Evolutionary conservation across 2,329 filamentous ascomycete genomes (phyloP), one percentile per base, ranked within the genome.

Genomic region (Remersonia thermophila): DNA sequence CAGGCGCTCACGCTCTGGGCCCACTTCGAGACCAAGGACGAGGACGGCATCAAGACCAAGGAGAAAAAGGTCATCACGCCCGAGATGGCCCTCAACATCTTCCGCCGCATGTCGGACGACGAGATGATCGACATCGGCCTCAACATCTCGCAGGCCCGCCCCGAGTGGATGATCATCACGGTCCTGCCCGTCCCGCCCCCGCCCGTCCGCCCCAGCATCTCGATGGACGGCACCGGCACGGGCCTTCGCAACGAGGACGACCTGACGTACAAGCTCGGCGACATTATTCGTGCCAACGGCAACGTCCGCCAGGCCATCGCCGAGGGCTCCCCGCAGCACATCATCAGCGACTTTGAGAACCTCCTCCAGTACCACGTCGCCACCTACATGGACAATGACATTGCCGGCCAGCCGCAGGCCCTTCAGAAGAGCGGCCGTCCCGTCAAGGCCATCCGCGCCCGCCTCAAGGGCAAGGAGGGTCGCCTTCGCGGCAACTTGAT

Each of bases 341-440:
- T 96, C 47, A 76, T 86, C 12, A 74, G 78, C 40, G 91, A 98
- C 52, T 96, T 95, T 40, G 85, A 94, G 59, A 77, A 80, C 45
- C 66, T 98, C 23, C 67, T 99, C 27, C 93, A 99, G 55, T 99
- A 94, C 55, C 93, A 98, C 54, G 87, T 98, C 41, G 93, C 93
- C 30, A 98, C 93, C 1, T 93, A 95, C 62, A 98, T 99, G 93
- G 91, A 98, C 61, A 99, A 98, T 52, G 89, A 98, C 57, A 95
- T 96, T 60, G 91, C 93, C 45, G 87, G 89, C 33, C 80, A 93
- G 50, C 91, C 91, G 3, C 86, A 91, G 50, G 89, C 91, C 3
- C 69, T 96, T 54, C 93, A 98, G 55, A 98, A 98, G 68, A 94
- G 86, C 38, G 93, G 93, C 32, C 79, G 93, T 54, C 87, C 93